Evolutionary conservation across 805 yeast species (phyloP).

Genomic region (Yamadazyma olivae): DNA sequence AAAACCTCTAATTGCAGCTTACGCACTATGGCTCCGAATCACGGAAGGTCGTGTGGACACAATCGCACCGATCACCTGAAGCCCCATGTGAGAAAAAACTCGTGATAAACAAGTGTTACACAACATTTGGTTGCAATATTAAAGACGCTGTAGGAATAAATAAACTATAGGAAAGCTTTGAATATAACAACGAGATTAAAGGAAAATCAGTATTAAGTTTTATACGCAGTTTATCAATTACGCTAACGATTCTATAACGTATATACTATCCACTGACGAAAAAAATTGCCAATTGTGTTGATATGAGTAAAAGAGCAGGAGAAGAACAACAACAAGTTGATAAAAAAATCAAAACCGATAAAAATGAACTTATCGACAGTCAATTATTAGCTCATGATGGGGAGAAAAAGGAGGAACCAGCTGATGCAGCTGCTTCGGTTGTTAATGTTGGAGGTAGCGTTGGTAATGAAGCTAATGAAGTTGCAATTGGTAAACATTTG

Average conservation of each 20-base stretch:
- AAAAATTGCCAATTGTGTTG: too few species aligned
- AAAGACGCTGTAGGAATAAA: background rate
- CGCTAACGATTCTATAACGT: background rate
- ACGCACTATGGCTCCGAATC: too few species aligned
- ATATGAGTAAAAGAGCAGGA: slow-evolving; percentile 21
- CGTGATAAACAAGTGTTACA: slow-evolving; percentile 7
- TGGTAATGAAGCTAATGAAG: too few species aligned
- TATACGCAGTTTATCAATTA: background rate
- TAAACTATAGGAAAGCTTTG: too few species aligned
- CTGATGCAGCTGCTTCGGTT: background rate
- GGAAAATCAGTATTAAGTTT: too few species aligned
- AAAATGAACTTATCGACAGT: slow-evolving; percentile 42
- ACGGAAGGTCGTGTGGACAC: too few species aligned
- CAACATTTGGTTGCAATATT: slow-evolving; percentile 5
- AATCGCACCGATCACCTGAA: slow-evolving; percentile 12
- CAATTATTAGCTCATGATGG: slow-evolving; percentile 37
- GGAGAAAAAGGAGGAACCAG: slow-evolving; percentile 9
- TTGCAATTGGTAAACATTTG: too few species aligned
- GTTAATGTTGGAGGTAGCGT: slow-evolving; percentile 8
- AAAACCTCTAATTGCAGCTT: too few species aligned
- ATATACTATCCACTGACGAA: too few species aligned
- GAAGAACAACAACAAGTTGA: slow-evolving; percentile 13
- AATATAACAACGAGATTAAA: too few species aligned
- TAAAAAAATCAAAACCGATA: slow-evolving; percentile 19
- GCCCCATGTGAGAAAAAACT: slow-evolving; percentile 11